Evolutionary conservation across 1,284 basidiomycete species (phyloP).

Genomic region (Boletus sp.): DNA sequence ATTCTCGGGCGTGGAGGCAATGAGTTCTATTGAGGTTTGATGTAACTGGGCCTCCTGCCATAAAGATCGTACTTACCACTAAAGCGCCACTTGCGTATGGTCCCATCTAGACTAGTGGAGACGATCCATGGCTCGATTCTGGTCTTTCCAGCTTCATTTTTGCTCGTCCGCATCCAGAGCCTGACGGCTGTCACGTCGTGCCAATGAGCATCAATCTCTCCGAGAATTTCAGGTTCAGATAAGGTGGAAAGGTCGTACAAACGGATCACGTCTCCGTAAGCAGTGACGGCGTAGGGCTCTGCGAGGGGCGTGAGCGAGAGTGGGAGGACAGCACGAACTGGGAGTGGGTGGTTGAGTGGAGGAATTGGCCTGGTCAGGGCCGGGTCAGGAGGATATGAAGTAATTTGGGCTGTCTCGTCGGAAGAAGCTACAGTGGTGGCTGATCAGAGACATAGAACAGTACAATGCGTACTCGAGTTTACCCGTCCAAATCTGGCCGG

Average conservation of each 20-base stretch:
- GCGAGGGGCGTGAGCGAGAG: slow-evolving; percentile 55
- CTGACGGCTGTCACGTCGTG: slow-evolving; percentile 76
- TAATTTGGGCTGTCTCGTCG: slow-evolving; percentile 76
- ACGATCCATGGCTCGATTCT: slow-evolving; percentile 72
- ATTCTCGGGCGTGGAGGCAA: slow-evolving; percentile 41
- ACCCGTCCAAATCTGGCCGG: slow-evolving; percentile 84
- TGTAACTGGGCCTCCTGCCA: slow-evolving; percentile 1
- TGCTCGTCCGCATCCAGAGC: slow-evolving; percentile 59
- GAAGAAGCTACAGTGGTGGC: slow-evolving; percentile 62
- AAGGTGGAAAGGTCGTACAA: slow-evolving; percentile 64
- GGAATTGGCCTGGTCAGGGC: slow-evolving; percentile 35
- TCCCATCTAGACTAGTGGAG: slow-evolving; percentile 80
- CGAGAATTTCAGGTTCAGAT: slow-evolving; percentile 62
- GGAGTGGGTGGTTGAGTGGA: slow-evolving; percentile 60
- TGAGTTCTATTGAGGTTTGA: slow-evolving; percentile 40
- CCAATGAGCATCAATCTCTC: slow-evolving; percentile 79
- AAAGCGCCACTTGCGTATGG: slow-evolving; percentile 78
- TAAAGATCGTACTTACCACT: slow-evolving; percentile 45
- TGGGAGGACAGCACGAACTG: slow-evolving; percentile 71
- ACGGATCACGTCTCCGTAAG: slow-evolving; percentile 77
- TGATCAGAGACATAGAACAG: slow-evolving; percentile 3
- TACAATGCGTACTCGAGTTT: slow-evolving; percentile 17
- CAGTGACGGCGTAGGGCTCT: slow-evolving; percentile 73
- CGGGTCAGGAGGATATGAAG: slow-evolving; percentile 35
- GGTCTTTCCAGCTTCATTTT: slow-evolving; percentile 41